A percentile compares a stretch with the other conserved stretches of the same genome.
These are phyloP conservation scores for Macrolepiota dolichaula DNA, from an alignment of 768 basidiomycete species.

Conservation along the genomic window DNA sequence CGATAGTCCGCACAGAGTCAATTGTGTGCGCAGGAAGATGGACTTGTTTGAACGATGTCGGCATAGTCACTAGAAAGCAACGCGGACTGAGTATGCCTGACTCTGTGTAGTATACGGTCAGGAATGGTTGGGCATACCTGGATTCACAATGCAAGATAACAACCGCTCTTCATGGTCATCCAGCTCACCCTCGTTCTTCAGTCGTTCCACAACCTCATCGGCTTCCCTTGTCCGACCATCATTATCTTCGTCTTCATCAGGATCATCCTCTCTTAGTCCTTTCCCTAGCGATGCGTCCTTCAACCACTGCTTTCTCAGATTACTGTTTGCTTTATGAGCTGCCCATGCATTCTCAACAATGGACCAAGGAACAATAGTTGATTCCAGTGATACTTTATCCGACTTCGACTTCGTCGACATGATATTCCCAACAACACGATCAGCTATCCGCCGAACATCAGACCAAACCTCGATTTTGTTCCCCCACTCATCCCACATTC, in stretches of 20 bases:
- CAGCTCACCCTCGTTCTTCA: conserved; percentile 74
- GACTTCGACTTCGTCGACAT: conserved; percentile 30
- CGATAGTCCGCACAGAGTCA: conserved; percentile 88
- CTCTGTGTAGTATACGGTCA: background rate
- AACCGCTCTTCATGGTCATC: conserved; percentile 80
- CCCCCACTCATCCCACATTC: conserved; percentile 69
- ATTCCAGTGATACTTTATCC: conserved; percentile 44
- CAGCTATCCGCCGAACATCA: conserved; percentile 68
- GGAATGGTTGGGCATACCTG: conserved; percentile 42
- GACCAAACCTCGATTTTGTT: conserved; percentile 65
- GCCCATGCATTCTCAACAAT: conserved; percentile 67
- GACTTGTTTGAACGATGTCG: conserved; percentile 84
- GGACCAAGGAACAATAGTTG: conserved; percentile 64
- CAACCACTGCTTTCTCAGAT: conserved; percentile 58
- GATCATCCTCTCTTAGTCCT: conserved; percentile 23
- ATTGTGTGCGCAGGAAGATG: conserved; percentile 87
- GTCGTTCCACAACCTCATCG: conserved; percentile 73
- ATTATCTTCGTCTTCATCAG: conserved; percentile 33
- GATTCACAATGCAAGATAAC: conserved; percentile 82
- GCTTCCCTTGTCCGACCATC: conserved; percentile 34
- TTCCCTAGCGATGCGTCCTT: conserved; percentile 36
- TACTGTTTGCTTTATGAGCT: conserved; percentile 44
- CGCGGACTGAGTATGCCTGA: conserved; percentile 2
- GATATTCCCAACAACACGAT: conserved; percentile 70
- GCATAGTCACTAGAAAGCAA: conserved; percentile 47